Evolutionary conservation across 2,329 filamentous ascomycete species (phyloP).

Genomic region (Cladosporium cucumerinum): DNA sequence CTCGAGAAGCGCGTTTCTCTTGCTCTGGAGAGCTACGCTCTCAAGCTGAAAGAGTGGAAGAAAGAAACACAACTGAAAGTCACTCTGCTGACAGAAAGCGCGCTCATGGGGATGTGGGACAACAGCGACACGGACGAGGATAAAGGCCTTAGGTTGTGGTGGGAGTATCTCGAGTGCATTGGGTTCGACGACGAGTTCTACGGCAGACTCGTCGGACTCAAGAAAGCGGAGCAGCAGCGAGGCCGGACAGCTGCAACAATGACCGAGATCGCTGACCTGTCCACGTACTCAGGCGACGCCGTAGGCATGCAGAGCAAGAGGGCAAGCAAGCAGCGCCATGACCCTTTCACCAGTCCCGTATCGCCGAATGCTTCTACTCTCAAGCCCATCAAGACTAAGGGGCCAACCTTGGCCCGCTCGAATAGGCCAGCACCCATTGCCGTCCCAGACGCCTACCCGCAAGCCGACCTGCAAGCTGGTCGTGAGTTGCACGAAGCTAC

Average conservation of each 20-base stretch:
- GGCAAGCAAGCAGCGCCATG: neutral
- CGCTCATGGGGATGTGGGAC: constrained; percentile 40
- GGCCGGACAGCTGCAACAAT: neutral
- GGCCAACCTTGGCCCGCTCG: neutral
- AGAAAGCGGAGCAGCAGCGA: constrained; percentile 3
- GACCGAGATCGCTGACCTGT: neutral
- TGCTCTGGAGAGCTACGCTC: constrained; percentile 36
- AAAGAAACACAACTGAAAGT: constrained; percentile 37
- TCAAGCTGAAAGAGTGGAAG: constrained; percentile 40
- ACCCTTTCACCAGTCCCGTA: neutral
- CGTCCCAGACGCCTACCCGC: neutral
- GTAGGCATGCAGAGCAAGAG: neutral
- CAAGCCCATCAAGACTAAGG: neutral
- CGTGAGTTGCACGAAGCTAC: constrained; percentile 4
- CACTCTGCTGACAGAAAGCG: constrained; percentile 35
- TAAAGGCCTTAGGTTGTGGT: constrained; percentile 45
- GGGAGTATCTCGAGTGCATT: constrained; percentile 47
- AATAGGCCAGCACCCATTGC: neutral
- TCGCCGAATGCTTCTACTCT: neutral
- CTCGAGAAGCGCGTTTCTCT: constrained; percentile 29
- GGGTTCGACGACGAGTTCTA: constrained; percentile 43
- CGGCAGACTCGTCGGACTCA: constrained; percentile 35
- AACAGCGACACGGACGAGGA: constrained; percentile 40
- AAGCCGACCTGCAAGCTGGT: neutral
- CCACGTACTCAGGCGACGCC: neutral